Evolutionary conservation across 306 rosid species (phyloP).

Genomic region (Hippophae tibetana): DNA sequence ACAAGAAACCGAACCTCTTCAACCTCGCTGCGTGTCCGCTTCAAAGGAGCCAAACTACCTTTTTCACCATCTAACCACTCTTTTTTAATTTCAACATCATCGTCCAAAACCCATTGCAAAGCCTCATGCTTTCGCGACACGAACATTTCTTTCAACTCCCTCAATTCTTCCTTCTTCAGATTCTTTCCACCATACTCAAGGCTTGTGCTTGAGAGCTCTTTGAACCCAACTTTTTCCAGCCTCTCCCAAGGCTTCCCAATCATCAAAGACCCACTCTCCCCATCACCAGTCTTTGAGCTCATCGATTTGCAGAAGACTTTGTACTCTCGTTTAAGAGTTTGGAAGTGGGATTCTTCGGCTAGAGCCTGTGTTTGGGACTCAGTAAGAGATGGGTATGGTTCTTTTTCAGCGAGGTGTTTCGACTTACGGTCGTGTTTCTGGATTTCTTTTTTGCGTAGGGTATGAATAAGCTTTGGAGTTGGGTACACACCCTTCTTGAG

Average conservation of each 20-base stretch:
- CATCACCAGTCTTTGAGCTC: slow-evolving; percentile 10
- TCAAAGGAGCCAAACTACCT: slow-evolving; percentile 15
- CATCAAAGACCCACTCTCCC: slow-evolving; percentile 16
- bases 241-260: slow-evolving; percentile 82
- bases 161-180: slow-evolving; percentile 56
- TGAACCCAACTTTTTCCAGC: slow-evolving; percentile 30
- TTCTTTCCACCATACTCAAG: slow-evolving; percentile 34
- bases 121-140: slow-evolving; percentile 54
- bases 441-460: slow-evolving; percentile 66
- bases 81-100: slow-evolving; percentile 47
- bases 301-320: slow-evolving; percentile 39
- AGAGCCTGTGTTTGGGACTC: slow-evolving; percentile 32
- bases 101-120: slow-evolving; percentile 64
- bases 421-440: slow-evolving; percentile 67
- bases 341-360: slow-evolving; percentile 44
- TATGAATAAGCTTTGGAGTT: slow-evolving; percentile 71
- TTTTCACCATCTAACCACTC: slow-evolving; percentile 34
- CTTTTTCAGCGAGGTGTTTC: slow-evolving; percentile 24
- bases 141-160: slow-evolving; percentile 53
- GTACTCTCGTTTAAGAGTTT: slow-evolving; percentile 46
- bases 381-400: slow-evolving; percentile 33
- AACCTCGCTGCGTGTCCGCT: slow-evolving; percentile 44
- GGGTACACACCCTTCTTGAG: slow-evolving; percentile 45
- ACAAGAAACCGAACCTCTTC: slow-evolving; percentile 72
- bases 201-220: slow-evolving; percentile 27